Evolutionary conservation across 2,329 filamentous ascomycete genomes (phyloP).

Genomic region (Elsinoe arachidis): DNA sequence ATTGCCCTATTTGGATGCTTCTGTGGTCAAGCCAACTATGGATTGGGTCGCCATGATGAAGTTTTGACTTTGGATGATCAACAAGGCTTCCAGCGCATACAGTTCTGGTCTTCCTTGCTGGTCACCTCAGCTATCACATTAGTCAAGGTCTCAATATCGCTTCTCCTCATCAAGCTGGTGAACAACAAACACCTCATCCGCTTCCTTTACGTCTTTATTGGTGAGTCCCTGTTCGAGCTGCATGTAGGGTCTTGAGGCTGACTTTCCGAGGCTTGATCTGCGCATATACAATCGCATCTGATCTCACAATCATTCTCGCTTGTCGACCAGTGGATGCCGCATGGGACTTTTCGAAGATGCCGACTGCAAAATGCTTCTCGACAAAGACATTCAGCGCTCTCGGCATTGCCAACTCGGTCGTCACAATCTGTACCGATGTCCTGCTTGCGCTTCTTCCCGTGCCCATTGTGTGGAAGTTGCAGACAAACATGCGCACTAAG

Average conservation of each 20-base stretch:
- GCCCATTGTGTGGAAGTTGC: conserved; percentile 35
- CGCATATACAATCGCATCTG: conserved; percentile 35
- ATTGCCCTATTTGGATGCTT: conserved; percentile 34
- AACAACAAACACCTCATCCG: conserved; percentile 31
- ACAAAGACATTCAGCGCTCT: conserved; percentile 33
- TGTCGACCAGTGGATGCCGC: conserved; percentile 38
- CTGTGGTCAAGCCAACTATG: conserved; percentile 36
- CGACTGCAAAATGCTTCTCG: conserved; percentile 36
- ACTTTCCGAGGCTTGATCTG: conserved; percentile 33
- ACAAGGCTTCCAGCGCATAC: conserved; percentile 33
- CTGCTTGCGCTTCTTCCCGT: conserved; percentile 36
- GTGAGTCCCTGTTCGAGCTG: conserved; percentile 24
- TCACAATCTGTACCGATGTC: conserved; percentile 34
- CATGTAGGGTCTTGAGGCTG: neutral
- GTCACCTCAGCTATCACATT: conserved; percentile 37
- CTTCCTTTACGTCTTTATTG: conserved; percentile 36
- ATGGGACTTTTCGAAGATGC: conserved; percentile 31
- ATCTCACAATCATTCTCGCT: conserved; percentile 39
- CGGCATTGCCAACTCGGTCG: conserved; percentile 35
- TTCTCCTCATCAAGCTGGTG: conserved; percentile 38
- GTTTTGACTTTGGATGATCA: conserved; percentile 25
- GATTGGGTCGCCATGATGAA: conserved; percentile 38
- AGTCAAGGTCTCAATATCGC: conserved; percentile 41
- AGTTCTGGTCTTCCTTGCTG: conserved; percentile 40
- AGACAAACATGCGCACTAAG: conserved; percentile 36